These are phyloP conservation scores for Podospora tetraspora DNA, from an alignment of 495 filamentous ascomycete genomes.

Conservation along the genomic window DNA sequence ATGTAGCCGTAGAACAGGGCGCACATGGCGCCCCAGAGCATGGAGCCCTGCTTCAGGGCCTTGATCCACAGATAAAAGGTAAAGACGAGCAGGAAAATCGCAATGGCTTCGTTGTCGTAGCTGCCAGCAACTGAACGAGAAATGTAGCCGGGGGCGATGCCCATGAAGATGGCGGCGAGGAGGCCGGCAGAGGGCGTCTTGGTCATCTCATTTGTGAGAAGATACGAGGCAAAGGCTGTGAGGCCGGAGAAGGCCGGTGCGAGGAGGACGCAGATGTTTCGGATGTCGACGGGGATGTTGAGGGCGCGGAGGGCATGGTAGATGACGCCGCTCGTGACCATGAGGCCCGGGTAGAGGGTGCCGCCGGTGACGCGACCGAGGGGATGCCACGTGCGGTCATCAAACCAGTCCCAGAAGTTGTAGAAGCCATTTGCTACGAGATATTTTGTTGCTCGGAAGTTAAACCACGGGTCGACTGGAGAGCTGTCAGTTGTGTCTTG, in stretches of 20 bases:
- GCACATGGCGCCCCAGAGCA: slow-evolving; percentile 91
- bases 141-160: slow-evolving; percentile 95
- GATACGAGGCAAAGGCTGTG: slow-evolving; percentile 89
- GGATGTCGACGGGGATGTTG: slow-evolving; percentile 93
- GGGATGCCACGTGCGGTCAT: slow-evolving; percentile 99
- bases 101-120: slow-evolving; percentile 99
- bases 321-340: slow-evolving; percentile 97
- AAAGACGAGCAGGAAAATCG: slow-evolving; percentile 96
- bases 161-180: slow-evolving; percentile 93
- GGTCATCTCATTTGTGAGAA: slow-evolving; percentile 95
- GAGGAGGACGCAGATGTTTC: slow-evolving; percentile 96
- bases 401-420: slow-evolving; percentile 99
- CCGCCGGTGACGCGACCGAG: slow-evolving; percentile 97
- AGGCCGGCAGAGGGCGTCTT: slow-evolving; percentile 88
- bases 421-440: slow-evolving; percentile 95
- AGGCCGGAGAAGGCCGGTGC: slow-evolving; percentile 94
- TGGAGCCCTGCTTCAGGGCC: slow-evolving; percentile 89
- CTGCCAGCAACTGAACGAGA: slow-evolving; percentile 95
- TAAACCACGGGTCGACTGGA: slow-evolving; percentile 99
- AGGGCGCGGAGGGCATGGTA: slow-evolving; percentile 91
- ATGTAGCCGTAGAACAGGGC: slow-evolving; percentile 99
- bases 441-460: slow-evolving; percentile 98
- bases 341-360: slow-evolving; percentile 95
- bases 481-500: slow-evolving; percentile 25
- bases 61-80: slow-evolving; percentile 99